phyloP scores from a whole-genome alignment of 345 rosid genomes.

The Diplotaxis tenuifolia region DNA sequence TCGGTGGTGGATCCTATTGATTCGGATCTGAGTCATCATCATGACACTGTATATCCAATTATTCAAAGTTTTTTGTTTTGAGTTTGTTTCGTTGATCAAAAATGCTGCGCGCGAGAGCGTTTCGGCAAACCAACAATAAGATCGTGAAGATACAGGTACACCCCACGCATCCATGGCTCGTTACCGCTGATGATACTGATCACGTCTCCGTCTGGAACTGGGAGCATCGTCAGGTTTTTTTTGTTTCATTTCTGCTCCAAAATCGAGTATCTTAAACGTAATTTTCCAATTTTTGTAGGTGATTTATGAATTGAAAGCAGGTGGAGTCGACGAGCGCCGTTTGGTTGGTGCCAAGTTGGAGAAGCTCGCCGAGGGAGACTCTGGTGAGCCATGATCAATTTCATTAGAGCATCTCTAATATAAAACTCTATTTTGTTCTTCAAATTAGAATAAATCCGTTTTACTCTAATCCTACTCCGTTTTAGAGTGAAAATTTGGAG shows the following conservation, averaged over 20 bases:
- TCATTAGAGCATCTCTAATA: background rate
- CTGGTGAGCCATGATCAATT: conserved; percentile 43
- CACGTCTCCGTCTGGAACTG: conserved; percentile 98
- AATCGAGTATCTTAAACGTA: conserved; percentile 1
- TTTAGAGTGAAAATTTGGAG: too few relatives aligned
- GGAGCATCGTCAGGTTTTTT: conserved; percentile 92
- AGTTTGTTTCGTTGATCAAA: conserved; percentile 12
- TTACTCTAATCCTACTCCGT: too few relatives aligned
- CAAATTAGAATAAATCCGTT: too few relatives aligned
- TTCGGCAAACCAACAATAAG: conserved; percentile 77
- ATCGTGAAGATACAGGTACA: conserved; percentile 92
- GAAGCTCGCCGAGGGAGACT: conserved; percentile 98
- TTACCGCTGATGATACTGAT: conserved; percentile 92
- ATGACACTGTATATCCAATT: background rate
- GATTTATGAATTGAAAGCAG: conserved; percentile 92
- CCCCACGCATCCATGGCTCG: conserved; percentile 99
- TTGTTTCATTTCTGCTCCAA: conserved; percentile 1
- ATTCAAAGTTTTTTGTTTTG: too few relatives aligned
- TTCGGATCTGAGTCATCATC: background rate
- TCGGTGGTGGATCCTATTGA: background rate
- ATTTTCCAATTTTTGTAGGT: conserved; percentile 42
- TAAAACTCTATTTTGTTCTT: too few relatives aligned
- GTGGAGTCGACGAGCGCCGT: conserved; percentile 97
- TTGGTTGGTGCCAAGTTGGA: conserved; percentile 94
- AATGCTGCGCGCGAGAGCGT: conserved; percentile 24